These are phyloP conservation scores for sunflower (Helianthus annuus) DNA, from an alignment of 129 eudicot species.

Conservation along the genomic window HanXRQr2.0-SUNRISE NC_035439.2:130860569-130861068, in stretches of 20 bases:
- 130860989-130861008: no score
- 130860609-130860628: slow-evolving; percentile 88
- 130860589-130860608: slow-evolving; percentile 71
- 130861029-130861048: no score
- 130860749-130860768: no score
- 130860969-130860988: background rate
- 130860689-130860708: background rate
- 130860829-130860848: slow-evolving; percentile 68
- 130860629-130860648: slow-evolving; percentile 69
- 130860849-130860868: slow-evolving; percentile 59
- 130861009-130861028: no score
- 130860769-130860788: background rate
- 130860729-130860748: background rate
- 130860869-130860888: slow-evolving; percentile 60
- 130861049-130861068: no score
- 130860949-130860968: background rate
- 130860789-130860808: background rate
- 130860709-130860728: background rate
- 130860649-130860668: slow-evolving; percentile 78
- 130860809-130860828: slow-evolving; percentile 56
- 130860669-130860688: background rate
- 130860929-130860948: slow-evolving; percentile 31
- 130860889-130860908: slow-evolving; percentile 80
- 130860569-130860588: slow-evolving; percentile 71
- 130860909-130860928: slow-evolving; percentile 66